Conservation (phyloP, 441 rosid genomes). For the Jatropha podagrica region DNA sequence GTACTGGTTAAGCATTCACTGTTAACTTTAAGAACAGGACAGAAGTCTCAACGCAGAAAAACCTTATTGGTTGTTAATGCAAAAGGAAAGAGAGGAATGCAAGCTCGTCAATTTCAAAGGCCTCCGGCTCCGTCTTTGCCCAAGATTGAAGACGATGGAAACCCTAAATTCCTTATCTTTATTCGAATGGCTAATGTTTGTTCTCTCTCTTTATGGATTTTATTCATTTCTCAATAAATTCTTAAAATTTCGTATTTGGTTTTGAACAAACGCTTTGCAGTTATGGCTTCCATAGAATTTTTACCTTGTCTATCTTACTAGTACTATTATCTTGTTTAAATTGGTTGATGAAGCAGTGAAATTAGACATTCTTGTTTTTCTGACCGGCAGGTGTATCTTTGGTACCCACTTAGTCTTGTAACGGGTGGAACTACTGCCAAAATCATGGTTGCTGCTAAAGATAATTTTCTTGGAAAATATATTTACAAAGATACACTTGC, state of each 20-base stretch:
- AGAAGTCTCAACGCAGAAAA: slow-evolving; percentile 21
- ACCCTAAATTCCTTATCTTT: slow-evolving; percentile 85
- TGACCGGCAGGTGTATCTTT: slow-evolving; percentile 62
- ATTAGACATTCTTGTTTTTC: slow-evolving; percentile 9
- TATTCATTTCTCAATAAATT: not conserved
- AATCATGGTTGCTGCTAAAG: slow-evolving; percentile 94
- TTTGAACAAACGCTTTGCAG: not conserved
- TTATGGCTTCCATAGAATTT: not conserved
- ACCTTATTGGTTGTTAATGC: slow-evolving; percentile 58
- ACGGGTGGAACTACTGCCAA: slow-evolving; percentile 94
- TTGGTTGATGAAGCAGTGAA: not conserved
- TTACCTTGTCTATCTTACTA: not conserved
- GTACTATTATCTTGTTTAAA: not conserved
- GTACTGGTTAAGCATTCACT: slow-evolving; percentile 52
- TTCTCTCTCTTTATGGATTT: slow-evolving; percentile 13
- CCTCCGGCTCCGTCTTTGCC: slow-evolving; percentile 69
- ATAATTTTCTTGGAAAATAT: slow-evolving; percentile 85
- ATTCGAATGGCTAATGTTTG: slow-evolving; percentile 84
- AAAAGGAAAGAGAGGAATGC: slow-evolving; percentile 80
- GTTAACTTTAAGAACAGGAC: slow-evolving; percentile 40
- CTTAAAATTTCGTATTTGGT: not conserved
- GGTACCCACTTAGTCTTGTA: slow-evolving; percentile 86
- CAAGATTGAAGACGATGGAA: slow-evolving; percentile 92
- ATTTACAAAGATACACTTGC: slow-evolving; percentile 89
- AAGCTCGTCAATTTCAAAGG: slow-evolving; percentile 68